These are phyloP conservation scores for Saturnispora sanitii DNA, from an alignment of 805 yeast species.

Conservation along the genomic window DNA sequence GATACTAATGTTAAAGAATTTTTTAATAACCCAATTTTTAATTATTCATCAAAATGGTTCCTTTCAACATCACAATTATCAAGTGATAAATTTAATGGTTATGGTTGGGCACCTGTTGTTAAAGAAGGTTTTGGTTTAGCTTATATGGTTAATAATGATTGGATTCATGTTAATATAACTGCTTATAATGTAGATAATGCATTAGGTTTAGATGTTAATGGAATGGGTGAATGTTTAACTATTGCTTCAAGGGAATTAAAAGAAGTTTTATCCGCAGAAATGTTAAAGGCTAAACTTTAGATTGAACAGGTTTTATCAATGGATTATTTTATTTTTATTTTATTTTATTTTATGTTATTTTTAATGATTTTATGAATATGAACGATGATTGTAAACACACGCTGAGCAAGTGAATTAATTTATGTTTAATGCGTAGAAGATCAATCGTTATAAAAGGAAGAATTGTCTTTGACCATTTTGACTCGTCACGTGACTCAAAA, in stretches of 20 bases:
- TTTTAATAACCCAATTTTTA: slow-evolving; percentile 65
- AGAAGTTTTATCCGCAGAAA: slow-evolving; percentile 37
- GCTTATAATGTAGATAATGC: slow-evolving; percentile 56
- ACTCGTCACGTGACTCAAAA: no score
- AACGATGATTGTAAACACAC: not conserved
- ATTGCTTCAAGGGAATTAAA: slow-evolving; percentile 77
- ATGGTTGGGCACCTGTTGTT: slow-evolving; percentile 93
- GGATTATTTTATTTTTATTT: slow-evolving; percentile 9
- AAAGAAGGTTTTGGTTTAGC: slow-evolving; percentile 93
- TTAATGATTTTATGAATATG: not conserved
- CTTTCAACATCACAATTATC: slow-evolving; percentile 84
- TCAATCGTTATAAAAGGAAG: no score
- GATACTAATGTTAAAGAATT: no score
- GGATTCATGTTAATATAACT: slow-evolving; percentile 78
- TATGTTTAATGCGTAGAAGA: no score
- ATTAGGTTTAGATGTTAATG: slow-evolving; percentile 43
- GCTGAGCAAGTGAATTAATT: not conserved
- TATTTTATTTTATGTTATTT: not conserved
- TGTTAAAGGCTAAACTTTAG: slow-evolving; percentile 22
- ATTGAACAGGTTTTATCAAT: slow-evolving; percentile 2
- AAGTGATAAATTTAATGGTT: slow-evolving; percentile 75
- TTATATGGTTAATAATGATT: slow-evolving; percentile 80
- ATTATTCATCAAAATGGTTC: slow-evolving; percentile 77
- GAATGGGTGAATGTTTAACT: slow-evolving; percentile 57
- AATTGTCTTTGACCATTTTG: no score